phyloP scores from a whole-genome alignment of 495 filamentous ascomycete genomes.

The Sabuloglossum arenarium region DNA sequence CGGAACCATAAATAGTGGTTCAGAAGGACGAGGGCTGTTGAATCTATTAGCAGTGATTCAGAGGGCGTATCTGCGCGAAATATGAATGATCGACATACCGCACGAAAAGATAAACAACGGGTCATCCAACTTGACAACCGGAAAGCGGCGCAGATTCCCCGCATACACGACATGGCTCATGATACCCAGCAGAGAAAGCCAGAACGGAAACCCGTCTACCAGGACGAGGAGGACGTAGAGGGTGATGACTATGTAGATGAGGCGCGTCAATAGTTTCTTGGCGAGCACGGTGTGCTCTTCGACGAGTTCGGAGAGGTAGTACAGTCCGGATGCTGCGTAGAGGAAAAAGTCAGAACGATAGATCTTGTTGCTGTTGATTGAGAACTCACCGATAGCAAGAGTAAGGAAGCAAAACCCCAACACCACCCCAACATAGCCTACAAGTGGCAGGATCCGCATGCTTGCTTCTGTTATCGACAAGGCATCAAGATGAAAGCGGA shows the following conservation, averaged over 20 bases:
- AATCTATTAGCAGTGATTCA: not conserved
- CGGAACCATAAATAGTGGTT: conserved; percentile 97
- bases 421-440: conserved; percentile 74
- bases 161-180: conserved; percentile 71
- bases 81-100: conserved; percentile 24
- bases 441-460: conserved; percentile 75
- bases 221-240: conserved; percentile 48
- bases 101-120: conserved; percentile 77
- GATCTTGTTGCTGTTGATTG: too few relatives aligned
- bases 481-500: not conserved
- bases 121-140: conserved; percentile 71
- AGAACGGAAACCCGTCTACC: conserved; percentile 57
- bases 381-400: conserved; percentile 58
- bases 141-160: conserved; percentile 74
- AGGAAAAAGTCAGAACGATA: conserved; percentile 2
- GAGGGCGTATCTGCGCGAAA: not conserved
- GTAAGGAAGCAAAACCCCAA: conserved; percentile 88
- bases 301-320: conserved; percentile 94
- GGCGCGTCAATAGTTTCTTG: conserved; percentile 56
- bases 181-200: conserved; percentile 52
- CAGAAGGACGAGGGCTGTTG: conserved; percentile 51
- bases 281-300: conserved; percentile 92
- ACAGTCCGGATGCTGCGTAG: conserved; percentile 66
- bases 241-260: conserved; percentile 70
- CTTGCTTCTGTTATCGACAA: not conserved